A percentile compares a stretch with the other conserved stretches of the same genome.
Conservation (phyloP, 768 basidiomycete genomes). For the Leccinum olivaceopallidum region DNA sequence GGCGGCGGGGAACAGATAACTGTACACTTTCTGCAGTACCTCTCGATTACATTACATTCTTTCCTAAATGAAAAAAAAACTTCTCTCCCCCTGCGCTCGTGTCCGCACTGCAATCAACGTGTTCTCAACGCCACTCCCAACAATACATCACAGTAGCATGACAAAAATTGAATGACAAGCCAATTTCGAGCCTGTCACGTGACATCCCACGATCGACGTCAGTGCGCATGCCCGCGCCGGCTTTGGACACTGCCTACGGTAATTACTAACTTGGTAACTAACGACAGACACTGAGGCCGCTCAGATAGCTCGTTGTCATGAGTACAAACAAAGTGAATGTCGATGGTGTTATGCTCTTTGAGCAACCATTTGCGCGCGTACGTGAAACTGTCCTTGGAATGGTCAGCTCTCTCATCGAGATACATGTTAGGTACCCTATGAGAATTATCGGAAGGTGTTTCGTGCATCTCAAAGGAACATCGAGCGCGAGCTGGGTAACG, state of each 20-base stretch:
- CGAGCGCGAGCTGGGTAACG: conserved; percentile 71
- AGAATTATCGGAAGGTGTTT: conserved; percentile 88
- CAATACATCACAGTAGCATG: not conserved
- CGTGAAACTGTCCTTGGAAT: conserved; percentile 19
- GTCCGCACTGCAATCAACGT: conserved; percentile 17
- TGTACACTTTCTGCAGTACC: not conserved
- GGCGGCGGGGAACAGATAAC: conserved; percentile 16
- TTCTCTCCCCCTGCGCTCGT: conserved; percentile 9
- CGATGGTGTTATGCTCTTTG: conserved; percentile 78
- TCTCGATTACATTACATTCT: conserved; percentile 10
- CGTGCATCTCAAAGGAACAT: conserved; percentile 78
- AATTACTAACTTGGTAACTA: conserved; percentile 2
- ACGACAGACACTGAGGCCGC: conserved; percentile 11
- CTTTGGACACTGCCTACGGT: not conserved
- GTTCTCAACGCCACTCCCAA: conserved; percentile 8
- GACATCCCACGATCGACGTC: conserved; percentile 22
- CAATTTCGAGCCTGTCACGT: conserved; percentile 22
- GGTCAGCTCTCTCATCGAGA: conserved; percentile 13
- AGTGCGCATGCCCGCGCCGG: not conserved
- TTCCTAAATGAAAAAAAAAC: conserved; percentile 9
- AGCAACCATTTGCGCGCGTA: conserved; percentile 81
- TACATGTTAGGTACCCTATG: conserved; percentile 73
- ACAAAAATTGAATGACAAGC: not conserved
- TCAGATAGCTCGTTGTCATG: conserved; percentile 21
- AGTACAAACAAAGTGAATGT: conserved; percentile 55